phyloP scores from a whole-genome alignment of 2,329 filamentous ascomycete genomes.

The Fusarium marasasianum region DNA sequence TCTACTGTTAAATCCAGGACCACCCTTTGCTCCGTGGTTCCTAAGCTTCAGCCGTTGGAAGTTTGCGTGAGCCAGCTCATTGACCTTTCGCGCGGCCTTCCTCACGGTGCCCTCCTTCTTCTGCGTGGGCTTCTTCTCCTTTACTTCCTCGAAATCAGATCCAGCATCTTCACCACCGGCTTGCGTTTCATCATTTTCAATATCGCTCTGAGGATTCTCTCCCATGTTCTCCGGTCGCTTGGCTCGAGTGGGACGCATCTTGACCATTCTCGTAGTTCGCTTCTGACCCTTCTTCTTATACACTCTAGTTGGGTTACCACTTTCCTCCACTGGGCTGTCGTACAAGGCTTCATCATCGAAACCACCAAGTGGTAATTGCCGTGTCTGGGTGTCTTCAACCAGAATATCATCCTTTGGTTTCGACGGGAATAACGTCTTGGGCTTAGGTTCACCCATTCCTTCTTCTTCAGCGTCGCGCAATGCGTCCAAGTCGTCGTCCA shows the following conservation, averaged over 20 bases:
- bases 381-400: conserved; percentile 55
- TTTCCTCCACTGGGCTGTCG: conserved; percentile 64
- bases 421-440: conserved; percentile 34
- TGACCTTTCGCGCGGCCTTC: conserved; percentile 68
- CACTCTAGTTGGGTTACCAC: conserved; percentile 67
- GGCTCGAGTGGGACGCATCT: conserved; percentile 65
- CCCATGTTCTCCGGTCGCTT: conserved; percentile 56
- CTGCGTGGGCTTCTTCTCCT: conserved; percentile 36
- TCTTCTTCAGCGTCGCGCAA: conserved; percentile 75
- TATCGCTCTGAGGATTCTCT: conserved; percentile 44
- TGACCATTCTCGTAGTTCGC: conserved; percentile 75
- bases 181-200: conserved; percentile 51
- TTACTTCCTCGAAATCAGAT: conserved; percentile 35
- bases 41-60: conserved; percentile 72
- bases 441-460: conserved; percentile 38
- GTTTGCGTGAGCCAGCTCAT: conserved; percentile 71
- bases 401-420: conserved; percentile 49
- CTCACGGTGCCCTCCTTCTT: conserved; percentile 58
- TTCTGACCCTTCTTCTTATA: conserved; percentile 90
- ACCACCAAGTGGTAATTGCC: conserved; percentile 62
- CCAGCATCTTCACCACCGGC: conserved; percentile 17
- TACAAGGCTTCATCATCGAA: conserved; percentile 71
- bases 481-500: conserved; percentile 79
- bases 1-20: conserved; percentile 64
- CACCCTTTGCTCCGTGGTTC: conserved; percentile 70